A percentile compares a stretch with the other conserved stretches of the same genome.
phyloP scores from a whole-genome alignment of 1,284 basidiomycete genomes.

The Phellopilus nigrolimitatus region DNA sequence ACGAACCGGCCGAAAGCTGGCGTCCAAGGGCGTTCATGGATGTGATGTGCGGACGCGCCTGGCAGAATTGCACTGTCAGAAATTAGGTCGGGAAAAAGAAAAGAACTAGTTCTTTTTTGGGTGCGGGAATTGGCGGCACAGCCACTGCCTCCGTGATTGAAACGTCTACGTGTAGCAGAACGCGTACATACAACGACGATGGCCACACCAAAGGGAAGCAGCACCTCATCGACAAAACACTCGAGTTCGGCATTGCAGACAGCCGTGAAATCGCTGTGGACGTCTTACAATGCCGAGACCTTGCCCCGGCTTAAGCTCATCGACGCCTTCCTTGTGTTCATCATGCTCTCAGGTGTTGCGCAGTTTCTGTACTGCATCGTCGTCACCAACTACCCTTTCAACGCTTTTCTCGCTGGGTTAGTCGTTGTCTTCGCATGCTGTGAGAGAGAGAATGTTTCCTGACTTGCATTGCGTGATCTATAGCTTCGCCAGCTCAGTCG shows the following conservation, averaged over 20 bases:
- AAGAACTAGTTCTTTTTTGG: conserved; percentile 6
- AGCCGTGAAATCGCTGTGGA: conserved; percentile 62
- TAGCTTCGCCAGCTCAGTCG: conserved; percentile 91
- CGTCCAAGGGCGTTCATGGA: conserved; percentile 28
- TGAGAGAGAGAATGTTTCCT: background rate
- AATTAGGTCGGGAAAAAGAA: background rate
- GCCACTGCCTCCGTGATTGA: conserved; percentile 12
- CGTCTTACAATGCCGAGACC: conserved; percentile 75
- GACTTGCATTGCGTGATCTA: too few relatives aligned
- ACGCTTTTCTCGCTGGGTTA: conserved; percentile 94
- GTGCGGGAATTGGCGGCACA: conserved; percentile 9
- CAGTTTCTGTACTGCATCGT: conserved; percentile 93
- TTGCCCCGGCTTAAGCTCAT: conserved; percentile 87
- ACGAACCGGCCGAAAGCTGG: conserved; percentile 25
- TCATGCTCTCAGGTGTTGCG: conserved; percentile 85
- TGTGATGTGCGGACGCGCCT: too few relatives aligned
- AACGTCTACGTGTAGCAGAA: conserved; percentile 13
- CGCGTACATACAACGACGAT: conserved; percentile 21
- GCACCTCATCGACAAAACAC: conserved; percentile 34
- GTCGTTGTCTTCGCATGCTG: conserved; percentile 27
- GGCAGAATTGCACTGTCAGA: too few relatives aligned
- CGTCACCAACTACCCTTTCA: conserved; percentile 94
- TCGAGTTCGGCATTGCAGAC: conserved; percentile 27
- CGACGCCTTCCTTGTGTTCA: conserved; percentile 89
- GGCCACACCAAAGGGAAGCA: conserved; percentile 29